These are phyloP conservation scores for Kazachstania sp. DNA, from an alignment of 1,139 yeast species.

Conservation along the genomic window DNA sequence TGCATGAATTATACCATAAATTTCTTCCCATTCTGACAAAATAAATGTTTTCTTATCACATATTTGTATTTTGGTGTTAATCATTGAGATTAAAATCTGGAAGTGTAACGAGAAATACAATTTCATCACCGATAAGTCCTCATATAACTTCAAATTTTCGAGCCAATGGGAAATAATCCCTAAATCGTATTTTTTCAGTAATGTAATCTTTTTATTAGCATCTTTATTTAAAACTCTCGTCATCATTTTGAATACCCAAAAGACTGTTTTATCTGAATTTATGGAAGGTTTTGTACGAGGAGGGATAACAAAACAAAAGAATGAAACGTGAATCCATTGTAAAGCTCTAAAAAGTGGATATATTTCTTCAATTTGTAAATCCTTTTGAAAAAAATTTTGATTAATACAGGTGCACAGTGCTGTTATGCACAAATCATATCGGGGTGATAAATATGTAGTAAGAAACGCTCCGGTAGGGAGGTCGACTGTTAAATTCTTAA, in stretches of 20 bases:
- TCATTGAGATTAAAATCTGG: neutral
- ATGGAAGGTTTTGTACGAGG: neutral
- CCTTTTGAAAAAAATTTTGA: neutral
- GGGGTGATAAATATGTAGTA: neutral
- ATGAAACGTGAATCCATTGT: neutral
- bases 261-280: neutral
- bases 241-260: neutral
- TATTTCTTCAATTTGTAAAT: neutral
- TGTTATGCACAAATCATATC: neutral
- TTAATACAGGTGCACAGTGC: neutral
- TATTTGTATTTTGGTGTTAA: slow-evolving; percentile 2
- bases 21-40: slow-evolving; percentile 2
- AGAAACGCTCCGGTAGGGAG: neutral
- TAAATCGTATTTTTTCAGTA: too few relatives aligned
- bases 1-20: slow-evolving; percentile 1
- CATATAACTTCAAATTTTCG: neutral
- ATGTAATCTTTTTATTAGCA: too few relatives aligned
- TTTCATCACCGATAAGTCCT: neutral
- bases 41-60: neutral
- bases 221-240: slow-evolving; percentile 1
- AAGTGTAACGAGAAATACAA: slow-evolving; percentile 1
- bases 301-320: neutral
- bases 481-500: neutral
- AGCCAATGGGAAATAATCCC: too few relatives aligned
- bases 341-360: neutral